These are phyloP conservation scores for Floccularia luteovirens DNA, from an alignment of 768 basidiomycete genomes.

Conservation along the genomic window DNA sequence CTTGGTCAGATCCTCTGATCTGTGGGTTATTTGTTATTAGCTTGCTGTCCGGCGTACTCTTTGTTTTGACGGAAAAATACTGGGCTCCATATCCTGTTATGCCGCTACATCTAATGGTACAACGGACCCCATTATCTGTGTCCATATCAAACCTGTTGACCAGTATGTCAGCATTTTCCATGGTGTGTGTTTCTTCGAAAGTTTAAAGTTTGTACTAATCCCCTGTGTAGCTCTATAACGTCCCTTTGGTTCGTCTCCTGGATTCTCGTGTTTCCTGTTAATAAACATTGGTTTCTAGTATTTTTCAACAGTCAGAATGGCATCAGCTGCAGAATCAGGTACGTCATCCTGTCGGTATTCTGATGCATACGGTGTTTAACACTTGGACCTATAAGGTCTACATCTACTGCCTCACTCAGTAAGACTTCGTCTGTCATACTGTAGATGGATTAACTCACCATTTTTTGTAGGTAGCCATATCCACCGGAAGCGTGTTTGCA, in stretches of 20 bases:
- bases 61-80: conserved; percentile 74
- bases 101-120: conserved; percentile 72
- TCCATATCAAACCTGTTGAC: conserved; percentile 74
- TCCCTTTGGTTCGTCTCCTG: conserved; percentile 55
- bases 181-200: conserved; percentile 33
- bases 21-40: conserved; percentile 57
- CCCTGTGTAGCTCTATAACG: conserved; percentile 62
- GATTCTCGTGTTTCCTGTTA: conserved; percentile 5
- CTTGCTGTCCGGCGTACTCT: conserved; percentile 42
- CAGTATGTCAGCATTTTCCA: conserved; percentile 75
- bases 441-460: conserved; percentile 11
- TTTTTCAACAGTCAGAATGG: conserved; percentile 74
- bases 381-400: conserved; percentile 44
- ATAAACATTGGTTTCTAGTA: conserved; percentile 35
- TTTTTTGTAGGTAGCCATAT: conserved; percentile 58
- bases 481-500: conserved; percentile 78
- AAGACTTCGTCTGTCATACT: conserved; percentile 18
- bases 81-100: conserved; percentile 84
- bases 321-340: conserved; percentile 68
- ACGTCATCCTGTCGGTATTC: conserved; percentile 13
- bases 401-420: conserved; percentile 91
- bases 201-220: conserved; percentile 11
- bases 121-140: conserved; percentile 76
- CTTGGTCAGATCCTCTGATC: conserved; percentile 71
- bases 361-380: too few relatives aligned